Base-by-base conservation (phyloP, 2,329 filamentous ascomycete species). In the Chaetomium strumarium region DNA sequence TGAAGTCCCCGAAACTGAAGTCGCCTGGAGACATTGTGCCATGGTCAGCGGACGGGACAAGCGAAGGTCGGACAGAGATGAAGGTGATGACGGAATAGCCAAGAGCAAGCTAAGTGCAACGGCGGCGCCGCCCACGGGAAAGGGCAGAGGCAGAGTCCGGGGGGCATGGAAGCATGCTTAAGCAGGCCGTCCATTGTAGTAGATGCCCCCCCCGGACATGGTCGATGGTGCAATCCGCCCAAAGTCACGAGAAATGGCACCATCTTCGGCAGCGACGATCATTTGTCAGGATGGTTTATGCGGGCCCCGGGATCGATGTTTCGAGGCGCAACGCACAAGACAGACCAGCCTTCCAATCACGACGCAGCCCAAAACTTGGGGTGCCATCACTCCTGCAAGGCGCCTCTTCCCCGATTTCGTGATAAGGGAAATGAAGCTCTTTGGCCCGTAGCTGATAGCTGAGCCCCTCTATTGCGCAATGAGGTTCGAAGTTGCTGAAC, bases 211-310 rank as follows among this genome's bases (percentile, higher is more conserved):
- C 41, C 55, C 12, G 34, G 24, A 24, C 60, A 60, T 58, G 51
- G 55, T 51, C 61, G 61, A 63, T 63, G 60, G 60, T 60, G 60
- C 61, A 62, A 63, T 63, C 49, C 17, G 31, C 47, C 55, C 51
- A n/a, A 58, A 54, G 62, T 81, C 79, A 81, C 78, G 78, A 72
- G 78, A 68, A 77, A 82, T 83, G 75, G 77, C 79, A 77, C 74
- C 77, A 82, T 82, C 72, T 68, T 61, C 65, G 50, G 53, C 47
- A 59, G 37, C 62, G 61, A 66, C 58, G 57, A 58, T 59, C 66
- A 74, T 73, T 75, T 72, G 71, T 70, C 69, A 70, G 69, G 66
- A 58, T 61, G 67, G 65, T 63, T 60, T 63, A 57, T 57, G 57
- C 58, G 58, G 56, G 52, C 50, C 56, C 48, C 41, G 49, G 31